Base-by-base conservation (phyloP, 129 eudicot species). In the Centaurea solstitialis region DNA sequence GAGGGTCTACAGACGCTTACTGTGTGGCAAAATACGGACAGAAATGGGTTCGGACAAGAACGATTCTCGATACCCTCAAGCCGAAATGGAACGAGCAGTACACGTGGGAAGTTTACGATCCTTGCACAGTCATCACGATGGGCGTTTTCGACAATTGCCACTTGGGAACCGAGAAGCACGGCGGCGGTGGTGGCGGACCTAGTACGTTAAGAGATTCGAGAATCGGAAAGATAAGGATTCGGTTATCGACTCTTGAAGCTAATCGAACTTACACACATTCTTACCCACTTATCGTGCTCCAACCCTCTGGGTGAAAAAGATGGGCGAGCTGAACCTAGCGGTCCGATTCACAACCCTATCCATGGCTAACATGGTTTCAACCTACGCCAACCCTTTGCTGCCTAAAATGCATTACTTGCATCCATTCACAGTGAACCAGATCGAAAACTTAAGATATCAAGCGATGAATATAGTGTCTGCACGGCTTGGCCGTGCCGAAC, bases 11-110 rank as follows among this genome's bases (percentile, higher is more conserved):
- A 3, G 91, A 89, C 77, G 93, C 93, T 39, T 89, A 89, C 73
- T 89, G 90, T 68, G 90, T 89, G 61, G 93, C 93, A 9, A 89
- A 87, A 65, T 89, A 87, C 21, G 93, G 93, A 7, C 91, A 81
- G 38, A 89, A 89, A 74, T 89, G 93, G 93, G 90, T 89, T 23
- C 76, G 93, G 6, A 89, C 93, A 4, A 68, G 93, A 79, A 89
- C 93, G 6, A 80, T 89, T 64, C 82, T 89, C 9, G 80, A 89
- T 68, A 86, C 68, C 69, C 81, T 79, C 62, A 86, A 79, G 33
- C 93, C 93, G 6, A 86, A 84, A 35, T 88, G 92, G 92, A 88
- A 88, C 72, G 92, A 89, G 79, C 92, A 89, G 67, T 89, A 89
- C 67, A 81, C 87, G 1, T 89, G 93, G 93, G 93, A 89, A 78